Percentiles rank a stretch among this genome's conserved stretches.
Evolutionary conservation across 108 stramenopile genomes (phyloP).

Genomic region (Discostella pseudostelligera): DNA sequence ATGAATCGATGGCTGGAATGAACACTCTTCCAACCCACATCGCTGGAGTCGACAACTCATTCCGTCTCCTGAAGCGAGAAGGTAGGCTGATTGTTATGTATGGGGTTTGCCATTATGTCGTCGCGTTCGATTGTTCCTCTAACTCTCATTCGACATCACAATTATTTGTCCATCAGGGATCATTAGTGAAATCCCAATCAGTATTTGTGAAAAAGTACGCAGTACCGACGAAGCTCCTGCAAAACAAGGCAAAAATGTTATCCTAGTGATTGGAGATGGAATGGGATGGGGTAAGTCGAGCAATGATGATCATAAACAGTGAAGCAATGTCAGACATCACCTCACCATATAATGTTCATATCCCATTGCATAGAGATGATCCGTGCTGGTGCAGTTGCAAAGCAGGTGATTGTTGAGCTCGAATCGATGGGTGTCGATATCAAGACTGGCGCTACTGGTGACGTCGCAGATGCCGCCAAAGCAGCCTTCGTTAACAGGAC

Average conservation of each 20-base stretch:
- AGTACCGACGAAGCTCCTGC: slow-evolving; percentile 2
- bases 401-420: slow-evolving; percentile 45
- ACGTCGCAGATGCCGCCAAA: slow-evolving; percentile 22
- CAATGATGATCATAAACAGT: too few species aligned
- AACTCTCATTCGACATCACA: too few species aligned
- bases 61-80: slow-evolving; percentile 49
- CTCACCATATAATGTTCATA: too few species aligned
- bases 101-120: background rate
- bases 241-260: slow-evolving; percentile 50
- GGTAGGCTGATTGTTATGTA: slow-evolving; percentile 6
- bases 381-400: slow-evolving; percentile 63
- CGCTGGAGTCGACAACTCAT: slow-evolving; percentile 40
- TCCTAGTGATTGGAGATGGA: slow-evolving; percentile 65
- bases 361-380: slow-evolving; percentile 40
- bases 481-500: slow-evolving; percentile 49
- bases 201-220: slow-evolving; percentile 15
- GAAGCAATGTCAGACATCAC: too few species aligned
- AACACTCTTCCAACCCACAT: background rate
- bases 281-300: slow-evolving; percentile 41
- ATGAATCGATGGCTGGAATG: too few species aligned
- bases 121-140: too few species aligned
- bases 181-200: slow-evolving; percentile 36
- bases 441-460: slow-evolving; percentile 37
- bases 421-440: slow-evolving; percentile 48
- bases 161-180: too few species aligned